Evolutionary conservation across 768 basidiomycete species (phyloP), one percentile per base, ranked within the genome.

Genomic region (Boletus barrowsii): DNA sequence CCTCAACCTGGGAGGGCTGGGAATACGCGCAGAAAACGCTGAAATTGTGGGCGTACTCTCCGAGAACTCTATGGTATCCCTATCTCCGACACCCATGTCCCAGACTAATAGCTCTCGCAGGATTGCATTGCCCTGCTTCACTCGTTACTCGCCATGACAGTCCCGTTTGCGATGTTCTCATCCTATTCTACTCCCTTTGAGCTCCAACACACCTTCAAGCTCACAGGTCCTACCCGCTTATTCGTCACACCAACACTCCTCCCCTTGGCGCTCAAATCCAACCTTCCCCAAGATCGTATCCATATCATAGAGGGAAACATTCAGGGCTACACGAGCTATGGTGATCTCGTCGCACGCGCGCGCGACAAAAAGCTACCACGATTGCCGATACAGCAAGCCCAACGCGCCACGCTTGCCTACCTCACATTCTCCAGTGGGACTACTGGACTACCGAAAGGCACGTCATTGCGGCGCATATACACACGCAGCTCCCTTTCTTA

Each of bases 401-500:
- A 59, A 17, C 73, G 71, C 30, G 72, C 84, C 54, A 86, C 83
- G 0, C 69, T 88, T 2, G 88, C 85, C 1, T 88, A 90, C 64
- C 72, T 90, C 4, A 73, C 86, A 0, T 88, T 88, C 63, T 90
- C 88, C 0, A 90, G 88, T 60, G 88, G 88, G 22, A 90, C 89
- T 0, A 89, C 79, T 55, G 88, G 89, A 0, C 71, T 84, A 4
- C 87, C 88, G 0, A 90, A 90, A 79, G 87, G 87, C 83, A 24
- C 8, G 63, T 55, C 8, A 6, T 17, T 3, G 7, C 10, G 33
- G 33, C 33, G 10, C 33, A 35, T 35, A 5, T 14, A 10, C 33
- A n/a, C 18, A 33, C 35, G 9, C 6, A 33, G 4, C 10, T 3
- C 24, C 50, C 17, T n/a, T 42, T 30, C 20, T 8, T 15, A 9